These are phyloP conservation scores for Cryomyces antarcticus DNA, from an alignment of 495 filamentous ascomycete species.

Conservation along the genomic window DNA sequence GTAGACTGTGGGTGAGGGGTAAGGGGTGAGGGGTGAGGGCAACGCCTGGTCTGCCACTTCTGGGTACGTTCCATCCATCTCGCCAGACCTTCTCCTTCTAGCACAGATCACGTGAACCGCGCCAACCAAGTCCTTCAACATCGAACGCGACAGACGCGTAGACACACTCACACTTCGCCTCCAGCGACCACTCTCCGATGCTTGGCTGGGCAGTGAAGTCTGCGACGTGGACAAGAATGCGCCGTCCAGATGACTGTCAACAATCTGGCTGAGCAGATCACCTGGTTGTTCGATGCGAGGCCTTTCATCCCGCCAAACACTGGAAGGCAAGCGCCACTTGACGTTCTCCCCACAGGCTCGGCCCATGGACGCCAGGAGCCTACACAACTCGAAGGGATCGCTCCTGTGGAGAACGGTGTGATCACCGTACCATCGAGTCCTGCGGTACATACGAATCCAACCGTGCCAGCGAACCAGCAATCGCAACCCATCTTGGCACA, in stretches of 20 bases:
- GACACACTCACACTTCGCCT: no score
- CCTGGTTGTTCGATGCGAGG: conserved; percentile 34
- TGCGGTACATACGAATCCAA: neutral
- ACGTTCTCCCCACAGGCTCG: neutral
- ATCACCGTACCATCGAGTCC: neutral
- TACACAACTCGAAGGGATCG: neutral
- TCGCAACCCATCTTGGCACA: neutral
- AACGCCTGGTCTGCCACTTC: no score
- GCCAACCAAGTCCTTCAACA: no score
- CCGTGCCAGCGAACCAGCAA: neutral
- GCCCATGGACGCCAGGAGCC: neutral
- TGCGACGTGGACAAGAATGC: neutral
- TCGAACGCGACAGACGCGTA: no score
- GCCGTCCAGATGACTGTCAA: conserved; percentile 35
- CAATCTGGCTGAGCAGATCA: conserved; percentile 36
- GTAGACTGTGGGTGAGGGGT: no score
- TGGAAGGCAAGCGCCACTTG: conserved; percentile 5
- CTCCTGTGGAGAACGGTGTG: neutral
- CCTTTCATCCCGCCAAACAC: conserved; percentile 16
- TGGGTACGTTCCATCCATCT: no score
- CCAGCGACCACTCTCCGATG: no score
- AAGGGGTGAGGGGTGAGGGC: no score
- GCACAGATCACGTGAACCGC: no score
- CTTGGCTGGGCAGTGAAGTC: no score
- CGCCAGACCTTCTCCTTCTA: no score